Conservation (phyloP, 2,329 filamentous ascomycete species). For the Ophiostoma sp. region DNA sequence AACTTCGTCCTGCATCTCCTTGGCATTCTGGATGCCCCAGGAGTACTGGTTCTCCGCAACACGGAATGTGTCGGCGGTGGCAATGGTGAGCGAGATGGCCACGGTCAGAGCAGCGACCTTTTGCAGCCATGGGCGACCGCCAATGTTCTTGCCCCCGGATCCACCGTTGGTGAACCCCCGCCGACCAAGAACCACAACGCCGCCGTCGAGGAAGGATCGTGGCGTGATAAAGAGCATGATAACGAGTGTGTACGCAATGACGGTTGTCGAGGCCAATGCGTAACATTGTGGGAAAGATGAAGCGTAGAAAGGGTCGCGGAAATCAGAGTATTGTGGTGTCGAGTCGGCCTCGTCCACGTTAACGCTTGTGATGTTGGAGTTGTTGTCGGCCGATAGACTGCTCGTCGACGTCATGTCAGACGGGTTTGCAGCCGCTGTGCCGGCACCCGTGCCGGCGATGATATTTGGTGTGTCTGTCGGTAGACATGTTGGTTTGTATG, state of each 20-base stretch:
- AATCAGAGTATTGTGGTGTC: slow-evolving; percentile 57
- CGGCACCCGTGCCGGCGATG: slow-evolving; percentile 35
- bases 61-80: slow-evolving; percentile 85
- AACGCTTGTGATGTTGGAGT: slow-evolving; percentile 31
- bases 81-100: slow-evolving; percentile 85
- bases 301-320: slow-evolving; percentile 86
- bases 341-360: slow-evolving; percentile 35
- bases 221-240: slow-evolving; percentile 94
- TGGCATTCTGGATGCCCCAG: slow-evolving; percentile 76
- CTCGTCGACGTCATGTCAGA: slow-evolving; percentile 40
- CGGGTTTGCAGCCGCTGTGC: not conserved
- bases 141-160: slow-evolving; percentile 77
- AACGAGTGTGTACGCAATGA: slow-evolving; percentile 87
- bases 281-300: slow-evolving; percentile 93
- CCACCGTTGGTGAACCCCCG: slow-evolving; percentile 84
- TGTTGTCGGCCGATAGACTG: slow-evolving; percentile 37
- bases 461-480: slow-evolving; percentile 44
- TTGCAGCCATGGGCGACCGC: slow-evolving; percentile 90
- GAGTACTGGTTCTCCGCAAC: slow-evolving; percentile 81
- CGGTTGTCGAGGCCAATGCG: slow-evolving; percentile 85
- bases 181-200: slow-evolving; percentile 75
- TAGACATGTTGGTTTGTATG: slow-evolving; percentile 61
- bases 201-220: slow-evolving; percentile 87
- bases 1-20: slow-evolving; percentile 72
- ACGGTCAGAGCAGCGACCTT: slow-evolving; percentile 74